Evolutionary conservation across 768 basidiomycete genomes (phyloP), one percentile per base, ranked within the genome.

Genomic region (Mycena metata): DNA sequence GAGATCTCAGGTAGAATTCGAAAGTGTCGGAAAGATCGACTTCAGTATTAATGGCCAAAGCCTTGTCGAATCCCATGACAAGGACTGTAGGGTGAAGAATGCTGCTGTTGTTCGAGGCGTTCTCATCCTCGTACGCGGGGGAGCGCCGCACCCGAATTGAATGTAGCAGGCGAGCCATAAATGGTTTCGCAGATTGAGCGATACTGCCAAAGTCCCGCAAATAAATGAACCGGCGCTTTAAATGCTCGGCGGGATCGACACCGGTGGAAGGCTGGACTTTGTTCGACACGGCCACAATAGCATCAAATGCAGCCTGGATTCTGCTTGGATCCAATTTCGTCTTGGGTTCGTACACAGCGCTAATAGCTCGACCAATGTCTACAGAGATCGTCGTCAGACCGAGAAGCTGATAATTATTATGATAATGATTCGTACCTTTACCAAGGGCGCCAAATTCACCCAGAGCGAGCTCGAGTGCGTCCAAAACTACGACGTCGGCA

Each of bases 391-490:
- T 19, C 52, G 52, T 54, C 33, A 54, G 30, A 54, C 52, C 30
- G 52, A 54, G 52, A 54, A 35, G 52, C 52, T 36, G 52, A 54
- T 36, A 54, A 54, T 54, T 50, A 54, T 54, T n/a, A 54, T 36
- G 9, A 23, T 49, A 49, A 49, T 49, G 26, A 36, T 54, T 54
- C 59, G 30, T 52, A 71, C 69, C 67, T 66, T 65, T 50, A n/a
- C 69, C 70, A 45, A 71, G 63, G 26, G 42, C 33, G 24, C 70
- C 70, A 19, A 55, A 58, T 50, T 65, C 54, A 19, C 67, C 67
- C 30, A 60, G 36, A 21, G 70, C 72, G 2, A 73, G 46, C 61
- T 73, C 66, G 15, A 73, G 52, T 17, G 72, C 66, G 50, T 73
- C 72, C 24, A 73, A 46, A 41, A 70, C 61, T 16, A 73, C 30